phyloP scores from a whole-genome alignment of 345 rosid genomes.

The Acer campestre region DNA sequence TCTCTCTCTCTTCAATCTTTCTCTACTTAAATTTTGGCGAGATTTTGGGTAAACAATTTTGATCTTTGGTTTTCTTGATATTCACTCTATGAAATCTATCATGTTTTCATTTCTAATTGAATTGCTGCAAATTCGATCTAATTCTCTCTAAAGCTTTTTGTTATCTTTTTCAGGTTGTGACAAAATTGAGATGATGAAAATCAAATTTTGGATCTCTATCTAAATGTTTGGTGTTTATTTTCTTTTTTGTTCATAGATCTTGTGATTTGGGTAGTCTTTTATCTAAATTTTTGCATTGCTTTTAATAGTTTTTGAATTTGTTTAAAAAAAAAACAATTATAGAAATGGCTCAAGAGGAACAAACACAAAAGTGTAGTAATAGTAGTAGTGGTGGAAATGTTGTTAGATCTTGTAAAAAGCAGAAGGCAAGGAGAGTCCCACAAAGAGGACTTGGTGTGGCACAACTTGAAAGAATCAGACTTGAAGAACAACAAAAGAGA shows the following conservation, averaged over 20 bases:
- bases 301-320: too few relatives aligned
- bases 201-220: slow-evolving; percentile 24
- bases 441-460: slow-evolving; percentile 80
- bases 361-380: slow-evolving; percentile 34
- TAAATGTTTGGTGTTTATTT: not conserved
- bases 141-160: slow-evolving; percentile 5
- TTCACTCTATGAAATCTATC: slow-evolving; percentile 18
- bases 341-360: slow-evolving; percentile 49
- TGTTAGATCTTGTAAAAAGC: slow-evolving; percentile 40
- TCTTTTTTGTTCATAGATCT: slow-evolving; percentile 9
- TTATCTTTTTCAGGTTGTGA: not conserved
- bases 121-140: not conserved
- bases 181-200: not conserved
- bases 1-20: slow-evolving; percentile 20
- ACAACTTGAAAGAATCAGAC: slow-evolving; percentile 62
- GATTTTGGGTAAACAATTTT: slow-evolving; percentile 38
- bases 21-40: slow-evolving; percentile 36
- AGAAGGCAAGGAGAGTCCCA: slow-evolving; percentile 54
- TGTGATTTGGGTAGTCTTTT: not conserved
- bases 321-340: too few relatives aligned
- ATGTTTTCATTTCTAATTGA: slow-evolving; percentile 11
- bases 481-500: slow-evolving; percentile 55
- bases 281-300: too few relatives aligned
- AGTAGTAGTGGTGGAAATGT: slow-evolving; percentile 20
- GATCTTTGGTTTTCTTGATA: slow-evolving; percentile 10